A percentile compares a stretch with the other conserved stretches of the same genome.
These are phyloP conservation scores for Trypanosoma rangeli DNA, from an alignment of 208 protist species.

Conservation along the genomic window DNA sequence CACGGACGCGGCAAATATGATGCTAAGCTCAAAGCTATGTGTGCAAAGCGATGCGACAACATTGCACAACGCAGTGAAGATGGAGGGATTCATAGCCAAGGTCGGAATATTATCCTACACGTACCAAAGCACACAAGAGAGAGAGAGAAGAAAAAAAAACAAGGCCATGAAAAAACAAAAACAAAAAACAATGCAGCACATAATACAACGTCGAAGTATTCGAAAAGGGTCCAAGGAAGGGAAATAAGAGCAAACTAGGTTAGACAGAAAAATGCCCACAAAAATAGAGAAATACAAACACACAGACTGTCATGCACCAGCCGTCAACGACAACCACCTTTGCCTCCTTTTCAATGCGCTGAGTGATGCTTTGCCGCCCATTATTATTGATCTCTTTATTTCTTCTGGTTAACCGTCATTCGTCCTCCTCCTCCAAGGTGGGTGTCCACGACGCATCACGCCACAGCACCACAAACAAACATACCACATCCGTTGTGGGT, in stretches of 20 bases:
- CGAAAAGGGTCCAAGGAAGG: not conserved
- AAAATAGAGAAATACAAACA: not conserved
- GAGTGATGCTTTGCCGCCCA: too few species aligned
- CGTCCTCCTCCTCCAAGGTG: not conserved
- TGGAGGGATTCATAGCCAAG: not conserved
- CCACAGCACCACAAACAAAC: not conserved
- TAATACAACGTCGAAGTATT: not conserved
- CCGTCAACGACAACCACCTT: not conserved
- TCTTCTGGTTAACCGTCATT: not conserved
- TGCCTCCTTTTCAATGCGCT: not conserved
- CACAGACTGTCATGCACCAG: not conserved
- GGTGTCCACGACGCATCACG: too few species aligned
- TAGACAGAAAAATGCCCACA: not conserved
- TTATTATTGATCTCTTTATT: not conserved
- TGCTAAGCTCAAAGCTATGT: slow-evolving; percentile 45
- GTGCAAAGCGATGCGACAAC: slow-evolving; percentile 30
- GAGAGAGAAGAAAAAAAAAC: slow-evolving; percentile 5
- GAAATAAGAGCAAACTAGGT: not conserved
- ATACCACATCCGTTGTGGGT: not conserved
- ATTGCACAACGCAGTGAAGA: slow-evolving; percentile 7
- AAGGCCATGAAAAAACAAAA: not conserved
- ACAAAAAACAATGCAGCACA: not conserved
- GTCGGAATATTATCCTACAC: not conserved
- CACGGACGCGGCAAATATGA: slow-evolving; percentile 52
- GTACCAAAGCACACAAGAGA: not conserved